Percentiles rank a stretch among this genome's conserved stretches.
Conservation (phyloP, 2,329 filamentous ascomycete genomes). For the Talaromyces sp. region DNA sequence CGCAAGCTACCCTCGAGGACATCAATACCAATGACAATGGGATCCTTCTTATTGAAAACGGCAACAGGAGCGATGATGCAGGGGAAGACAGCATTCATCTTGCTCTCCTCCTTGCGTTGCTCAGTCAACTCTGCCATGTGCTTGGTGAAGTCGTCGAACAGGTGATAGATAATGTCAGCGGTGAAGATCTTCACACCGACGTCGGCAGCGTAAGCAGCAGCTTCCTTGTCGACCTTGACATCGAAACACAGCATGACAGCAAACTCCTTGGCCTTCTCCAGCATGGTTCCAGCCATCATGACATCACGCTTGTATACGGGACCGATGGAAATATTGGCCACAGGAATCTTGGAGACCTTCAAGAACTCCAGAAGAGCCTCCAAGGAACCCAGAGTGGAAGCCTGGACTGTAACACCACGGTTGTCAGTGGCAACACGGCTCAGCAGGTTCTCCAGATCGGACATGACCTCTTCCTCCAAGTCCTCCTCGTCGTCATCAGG, state of each 20-base stretch:
- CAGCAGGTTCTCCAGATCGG: conserved; percentile 87
- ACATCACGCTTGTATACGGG: conserved; percentile 98
- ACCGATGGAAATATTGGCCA: conserved; percentile 95
- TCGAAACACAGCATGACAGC: conserved; percentile 99
- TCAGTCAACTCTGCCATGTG: conserved; percentile 87
- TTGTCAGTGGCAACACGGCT: conserved; percentile 89
- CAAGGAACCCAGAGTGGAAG: conserved; percentile 93
- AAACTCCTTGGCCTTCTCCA: conserved; percentile 91
- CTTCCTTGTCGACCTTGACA: conserved; percentile 98
- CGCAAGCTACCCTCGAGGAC: conserved; percentile 86
- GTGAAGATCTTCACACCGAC: conserved; percentile 97
- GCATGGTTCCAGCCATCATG: conserved; percentile 89
- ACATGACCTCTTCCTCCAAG: conserved; percentile 93
- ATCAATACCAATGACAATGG: conserved; percentile 94
- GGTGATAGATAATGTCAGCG: conserved; percentile 97
- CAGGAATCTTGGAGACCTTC: conserved; percentile 93
- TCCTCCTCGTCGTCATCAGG: conserved; percentile 97
- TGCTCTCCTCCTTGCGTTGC: conserved; percentile 94
- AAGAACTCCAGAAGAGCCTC: conserved; percentile 97
- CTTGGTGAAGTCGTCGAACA: conserved; percentile 95
- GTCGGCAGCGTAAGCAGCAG: conserved; percentile 85
- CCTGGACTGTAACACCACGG: conserved; percentile 94
- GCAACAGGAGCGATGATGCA: conserved; percentile 87
- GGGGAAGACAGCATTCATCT: conserved; percentile 94
- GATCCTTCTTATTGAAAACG: conserved; percentile 97